Evolutionary conservation across 495 filamentous ascomycete genomes (phyloP).

Genomic region (Platismatia glauca): DNA sequence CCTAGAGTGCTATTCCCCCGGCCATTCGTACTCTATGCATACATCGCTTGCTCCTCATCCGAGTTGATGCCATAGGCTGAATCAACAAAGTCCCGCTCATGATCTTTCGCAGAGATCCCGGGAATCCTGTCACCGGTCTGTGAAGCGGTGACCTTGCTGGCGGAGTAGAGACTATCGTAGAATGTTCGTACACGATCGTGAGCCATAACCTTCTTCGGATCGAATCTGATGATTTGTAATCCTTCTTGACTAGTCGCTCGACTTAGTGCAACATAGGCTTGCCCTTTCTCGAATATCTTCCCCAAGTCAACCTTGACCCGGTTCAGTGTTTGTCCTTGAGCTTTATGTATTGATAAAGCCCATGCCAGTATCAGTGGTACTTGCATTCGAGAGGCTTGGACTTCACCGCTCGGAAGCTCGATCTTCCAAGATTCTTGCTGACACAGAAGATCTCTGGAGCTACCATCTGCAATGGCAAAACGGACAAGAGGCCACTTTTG

Average conservation of each 20-base stretch:
- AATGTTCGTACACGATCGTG: conserved; percentile 80
- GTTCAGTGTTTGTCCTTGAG: conserved; percentile 92
- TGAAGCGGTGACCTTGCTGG: conserved; percentile 29
- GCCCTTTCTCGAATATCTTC: conserved; percentile 90
- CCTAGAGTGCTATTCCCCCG: background rate
- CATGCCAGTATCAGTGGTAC: conserved; percentile 81
- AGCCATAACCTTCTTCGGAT: conserved; percentile 86
- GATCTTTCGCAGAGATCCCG: conserved; percentile 5
- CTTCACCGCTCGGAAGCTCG: conserved; percentile 88
- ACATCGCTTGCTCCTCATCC: conserved; percentile 30
- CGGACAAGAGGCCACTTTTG: conserved; percentile 70
- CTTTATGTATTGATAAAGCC: conserved; percentile 97
- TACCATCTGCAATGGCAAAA: conserved; percentile 72
- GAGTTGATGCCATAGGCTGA: conserved; percentile 27
- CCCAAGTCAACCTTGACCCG: conserved; percentile 91
- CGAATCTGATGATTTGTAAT: conserved; percentile 81
- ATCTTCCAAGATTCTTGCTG: conserved; percentile 89
- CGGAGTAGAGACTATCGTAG: conserved; percentile 63
- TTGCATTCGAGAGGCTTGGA: conserved; percentile 66
- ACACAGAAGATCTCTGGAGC: conserved; percentile 66
- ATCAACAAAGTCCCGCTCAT: conserved; percentile 19
- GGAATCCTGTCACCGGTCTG: conserved; percentile 17
- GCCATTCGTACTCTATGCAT: conserved; percentile 10
- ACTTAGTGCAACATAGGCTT: conserved; percentile 49
- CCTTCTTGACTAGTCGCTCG: conserved; percentile 82